Evolutionary conservation across 805 yeast genomes (phyloP), one percentile per base, ranked within the genome.

Genomic region (Candida oleophila): DNA sequence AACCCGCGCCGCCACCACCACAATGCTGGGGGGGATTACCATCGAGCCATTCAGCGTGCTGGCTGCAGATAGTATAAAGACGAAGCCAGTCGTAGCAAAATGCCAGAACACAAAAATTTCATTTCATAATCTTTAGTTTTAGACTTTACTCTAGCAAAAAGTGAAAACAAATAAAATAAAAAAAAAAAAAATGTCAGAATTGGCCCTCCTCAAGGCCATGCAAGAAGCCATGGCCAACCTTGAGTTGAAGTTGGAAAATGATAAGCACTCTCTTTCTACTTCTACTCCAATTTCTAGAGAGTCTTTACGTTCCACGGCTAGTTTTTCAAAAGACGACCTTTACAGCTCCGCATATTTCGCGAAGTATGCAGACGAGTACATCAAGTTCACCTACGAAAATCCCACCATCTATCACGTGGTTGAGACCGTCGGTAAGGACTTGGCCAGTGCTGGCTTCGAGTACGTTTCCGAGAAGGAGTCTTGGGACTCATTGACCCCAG

Each of bases 331-430:
- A 9, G 25, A 4, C 15, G 33, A 21, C 2, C 16, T 15, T 4
- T 42, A 42, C 39, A 16, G 15, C 20, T 3, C 39, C n/a, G 49
- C 50, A 11, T 62, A 53, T 47, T 65, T 45, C 47, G 56, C 54
- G 21, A 37, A 50, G 19, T 58, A 56, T 46, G 69, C 72, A 35
- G 61, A 78, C n/a, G 72, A 76, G 38, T 87, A 84, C 65, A 76
- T 87, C 49, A 81, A 82, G 52, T 88, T 88, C 70, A 85, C 89
- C 43, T 81, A 82, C 61, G 68, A 73, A 32, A 79, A 78, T 55
- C 96, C 96, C 42, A 87, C 95, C 15, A 82, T 82, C 35, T 87
- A 66, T 69, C 96, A 88, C 60, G 90, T 83, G 21, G 82, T 85
- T 14, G 62, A 74, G 34, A 66, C 69, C 56, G 74, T 86, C 48